These are phyloP conservation scores for Septoria linicola DNA, from an alignment of 2,329 filamentous ascomycete genomes.

Conservation along the genomic window DNA sequence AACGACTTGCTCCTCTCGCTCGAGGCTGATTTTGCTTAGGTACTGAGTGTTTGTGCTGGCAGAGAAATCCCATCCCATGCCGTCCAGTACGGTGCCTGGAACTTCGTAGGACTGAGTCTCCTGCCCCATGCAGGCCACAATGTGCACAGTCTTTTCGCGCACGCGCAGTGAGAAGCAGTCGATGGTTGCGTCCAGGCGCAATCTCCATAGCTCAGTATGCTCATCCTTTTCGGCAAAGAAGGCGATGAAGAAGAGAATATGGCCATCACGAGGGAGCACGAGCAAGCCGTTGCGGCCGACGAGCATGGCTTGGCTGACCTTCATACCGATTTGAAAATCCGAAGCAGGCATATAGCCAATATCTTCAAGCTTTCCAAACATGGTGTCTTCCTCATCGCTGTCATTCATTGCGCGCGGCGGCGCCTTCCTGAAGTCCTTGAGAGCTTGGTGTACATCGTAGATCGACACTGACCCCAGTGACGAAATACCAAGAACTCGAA, in stretches of 20 bases:
- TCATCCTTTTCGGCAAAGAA: constrained; percentile 21
- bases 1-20: not conserved
- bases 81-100: constrained; percentile 22
- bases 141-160: constrained; percentile 13
- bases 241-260: constrained; percentile 27
- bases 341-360: constrained; percentile 16
- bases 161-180: constrained; percentile 23
- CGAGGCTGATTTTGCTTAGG: not conserved
- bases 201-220: constrained; percentile 25
- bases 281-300: constrained; percentile 31
- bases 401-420: not conserved
- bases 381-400: constrained; percentile 22
- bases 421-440: constrained; percentile 9
- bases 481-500: constrained; percentile 16
- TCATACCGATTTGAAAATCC: constrained; percentile 13
- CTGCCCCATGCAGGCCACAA: constrained; percentile 16
- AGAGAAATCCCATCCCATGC: constrained; percentile 24
- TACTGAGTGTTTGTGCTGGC: not conserved
- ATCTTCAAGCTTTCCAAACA: constrained; percentile 28
- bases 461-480: constrained; percentile 14
- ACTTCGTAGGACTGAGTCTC: constrained; percentile 23
- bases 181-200: constrained; percentile 21
- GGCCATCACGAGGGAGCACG: constrained; percentile 24
- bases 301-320: constrained; percentile 19
- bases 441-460: constrained; percentile 14